phyloP scores from a whole-genome alignment of 2,329 filamentous ascomycete genomes.

The Chlorencoelia australis region DNA sequence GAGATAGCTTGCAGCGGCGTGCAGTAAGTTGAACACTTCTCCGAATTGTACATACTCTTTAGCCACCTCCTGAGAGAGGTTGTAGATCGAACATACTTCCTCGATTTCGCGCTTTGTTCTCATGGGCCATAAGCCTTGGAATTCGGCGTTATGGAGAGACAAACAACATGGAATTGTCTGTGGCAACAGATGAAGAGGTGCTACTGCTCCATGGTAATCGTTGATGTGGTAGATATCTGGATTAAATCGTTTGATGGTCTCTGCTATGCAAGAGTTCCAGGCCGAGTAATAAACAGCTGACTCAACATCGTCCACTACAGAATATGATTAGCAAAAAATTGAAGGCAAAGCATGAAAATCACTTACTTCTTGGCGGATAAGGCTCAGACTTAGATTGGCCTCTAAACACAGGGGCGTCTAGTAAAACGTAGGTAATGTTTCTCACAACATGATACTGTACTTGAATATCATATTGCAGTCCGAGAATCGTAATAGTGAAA shows the following conservation, averaged over 20 bases:
- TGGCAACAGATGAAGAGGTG: slow-evolving; percentile 54
- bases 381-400: slow-evolving; percentile 51
- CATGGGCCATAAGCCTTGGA: slow-evolving; percentile 60
- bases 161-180: slow-evolving; percentile 47
- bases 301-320: slow-evolving; percentile 53
- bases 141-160: slow-evolving; percentile 59
- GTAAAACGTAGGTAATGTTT: slow-evolving; percentile 58
- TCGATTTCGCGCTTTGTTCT: slow-evolving; percentile 47
- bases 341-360: no score
- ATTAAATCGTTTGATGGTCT: slow-evolving; percentile 40
- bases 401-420: slow-evolving; percentile 49
- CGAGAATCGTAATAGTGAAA: slow-evolving; percentile 52
- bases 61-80: slow-evolving; percentile 45
- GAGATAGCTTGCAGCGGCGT: slow-evolving; percentile 51
- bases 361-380: slow-evolving; percentile 51
- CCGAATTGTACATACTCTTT: slow-evolving; percentile 55
- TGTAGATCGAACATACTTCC: slow-evolving; percentile 56
- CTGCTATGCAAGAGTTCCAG: slow-evolving; percentile 60
- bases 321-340: no score
- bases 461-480: slow-evolving; percentile 47
- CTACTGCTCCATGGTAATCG: slow-evolving; percentile 53
- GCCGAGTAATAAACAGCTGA: slow-evolving; percentile 59
- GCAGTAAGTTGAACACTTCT: slow-evolving; percentile 57
- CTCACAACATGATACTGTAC: slow-evolving; percentile 52
- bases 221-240: slow-evolving; percentile 40